A percentile compares a stretch with the other conserved stretches of the same genome.
Evolutionary conservation across 192 early-diverging fungal species (phyloP).

Genomic region (Linderina pennispora): DNA sequence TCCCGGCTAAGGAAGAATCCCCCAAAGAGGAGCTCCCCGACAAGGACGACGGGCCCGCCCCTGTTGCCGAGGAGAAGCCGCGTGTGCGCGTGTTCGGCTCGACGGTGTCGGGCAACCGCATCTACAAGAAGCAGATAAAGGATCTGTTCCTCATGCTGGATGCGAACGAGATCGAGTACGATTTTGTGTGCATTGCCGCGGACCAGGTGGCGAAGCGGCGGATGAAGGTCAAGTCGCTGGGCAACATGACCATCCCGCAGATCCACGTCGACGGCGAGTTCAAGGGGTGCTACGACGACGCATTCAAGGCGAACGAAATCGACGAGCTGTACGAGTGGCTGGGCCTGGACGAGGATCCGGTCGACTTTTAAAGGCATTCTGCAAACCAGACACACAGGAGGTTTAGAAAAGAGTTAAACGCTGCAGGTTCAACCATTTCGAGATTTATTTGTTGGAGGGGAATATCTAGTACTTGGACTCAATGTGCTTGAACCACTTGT

Average conservation of each 20-base stretch:
- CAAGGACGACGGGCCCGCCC: too few relatives aligned
- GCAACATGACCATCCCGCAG: constrained; percentile 47
- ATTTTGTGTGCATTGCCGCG: constrained; percentile 46
- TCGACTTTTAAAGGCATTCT: constrained; percentile 17
- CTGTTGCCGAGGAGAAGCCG: constrained; percentile 26
- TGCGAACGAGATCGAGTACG: constrained; percentile 47
- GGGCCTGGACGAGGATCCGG: constrained; percentile 46
- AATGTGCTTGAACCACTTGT: constrained; percentile 41
- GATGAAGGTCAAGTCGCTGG: constrained; percentile 45
- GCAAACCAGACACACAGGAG: not conserved
- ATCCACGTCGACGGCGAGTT: constrained; percentile 48
- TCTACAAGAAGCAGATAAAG: constrained; percentile 38
- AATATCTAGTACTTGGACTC: constrained; percentile 20
- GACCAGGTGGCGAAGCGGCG: constrained; percentile 48
- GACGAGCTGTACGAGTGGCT: constrained; percentile 47
- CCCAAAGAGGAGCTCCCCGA: too few relatives aligned
- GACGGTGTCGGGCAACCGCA: constrained; percentile 43
- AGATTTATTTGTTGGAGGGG: too few relatives aligned
- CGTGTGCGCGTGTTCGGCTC: constrained; percentile 46
- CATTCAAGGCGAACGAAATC: constrained; percentile 42
- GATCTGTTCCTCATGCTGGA: constrained; percentile 45
- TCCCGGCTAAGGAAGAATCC: too few relatives aligned
- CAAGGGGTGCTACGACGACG: constrained; percentile 44
- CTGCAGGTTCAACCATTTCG: too few relatives aligned
- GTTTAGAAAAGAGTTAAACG: too few relatives aligned